Evolutionary conservation across 805 yeast species (phyloP), one percentile per base, ranked within the genome.

Genomic region (Blastobotrys chiropterorum): DNA sequence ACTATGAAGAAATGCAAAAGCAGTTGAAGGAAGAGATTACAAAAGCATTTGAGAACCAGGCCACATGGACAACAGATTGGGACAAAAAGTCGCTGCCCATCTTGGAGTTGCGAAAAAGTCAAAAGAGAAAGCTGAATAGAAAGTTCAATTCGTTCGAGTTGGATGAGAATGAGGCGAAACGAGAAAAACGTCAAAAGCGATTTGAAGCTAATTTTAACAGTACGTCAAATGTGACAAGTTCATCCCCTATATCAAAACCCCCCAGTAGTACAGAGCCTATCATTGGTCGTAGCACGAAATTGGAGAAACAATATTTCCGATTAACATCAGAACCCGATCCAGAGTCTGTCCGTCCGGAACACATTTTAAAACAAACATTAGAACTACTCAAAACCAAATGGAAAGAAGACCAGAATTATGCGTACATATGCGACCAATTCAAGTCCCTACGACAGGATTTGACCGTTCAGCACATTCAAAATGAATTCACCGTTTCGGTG

Each of bases 291-390:
- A 77, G 85, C 61, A 74, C 75, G 49, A 72, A 64, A 1, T 65
- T 92, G 20, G 97, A 90, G 59, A 94, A 92, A 66, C 72, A 79
- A 44, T 92, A 90, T 64, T 70, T 89, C 20, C 76, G 98, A 54
- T 70, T 94, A 54, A 94, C 99, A 0, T 86, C 96, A 1, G 96
- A 84, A 48, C 97, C 98, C 0, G 86, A 87, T 56, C 97, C 97
- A 0, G 77, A 79, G 1, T 70, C 75, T 22, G 97, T 92, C 1
- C 75, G 99, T 46, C 97, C 98, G 0, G 71, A 79, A 44, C 65
- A 62, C 1, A 72, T 89, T 1, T 68, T 92, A 51, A 74, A 77
- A 54, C 74, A 78, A 59, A 76, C 96, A 2, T 69, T 84, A 43
- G 71, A 72, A 19, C 65, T 74, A 46, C 74, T 92, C 5, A 67